A percentile compares a stretch with the other conserved stretches of the same genome.
phyloP scores from a whole-genome alignment of 2,329 filamentous ascomycete species.

The Colletotrichum falcatum region DNA sequence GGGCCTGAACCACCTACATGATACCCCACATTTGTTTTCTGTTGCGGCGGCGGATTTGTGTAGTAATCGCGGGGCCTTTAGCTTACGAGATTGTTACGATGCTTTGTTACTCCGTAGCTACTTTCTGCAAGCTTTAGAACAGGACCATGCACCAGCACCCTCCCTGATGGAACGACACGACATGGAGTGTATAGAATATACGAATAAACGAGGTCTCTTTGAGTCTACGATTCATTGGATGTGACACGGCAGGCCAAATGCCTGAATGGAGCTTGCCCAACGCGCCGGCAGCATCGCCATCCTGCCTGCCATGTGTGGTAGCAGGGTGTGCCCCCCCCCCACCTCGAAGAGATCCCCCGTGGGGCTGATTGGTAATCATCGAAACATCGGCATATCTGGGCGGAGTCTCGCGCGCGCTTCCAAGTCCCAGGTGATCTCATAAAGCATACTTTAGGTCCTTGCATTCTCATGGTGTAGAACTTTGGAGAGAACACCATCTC shows the following conservation, averaged over 20 bases:
- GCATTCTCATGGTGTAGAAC: neutral
- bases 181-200: neutral
- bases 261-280: neutral
- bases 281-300: constrained; percentile 22
- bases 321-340: constrained; percentile 22
- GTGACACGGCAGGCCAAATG: constrained; percentile 8
- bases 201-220: neutral
- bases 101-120: too few relatives aligned
- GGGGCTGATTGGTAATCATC: constrained; percentile 38
- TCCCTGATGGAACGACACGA: neutral
- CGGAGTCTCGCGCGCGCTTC: constrained; percentile 31
- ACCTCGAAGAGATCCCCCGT: constrained; percentile 33
- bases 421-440: constrained; percentile 10
- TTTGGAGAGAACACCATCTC: neutral
- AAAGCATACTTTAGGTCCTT: constrained; percentile 7
- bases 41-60: neutral
- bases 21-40: constrained; percentile 12
- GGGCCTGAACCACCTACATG: constrained; percentile 2
- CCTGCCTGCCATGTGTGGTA: constrained; percentile 8
- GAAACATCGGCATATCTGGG: constrained; percentile 8
- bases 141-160: neutral
- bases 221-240: constrained; percentile 4
- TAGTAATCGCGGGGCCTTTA: neutral
- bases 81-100: neutral
- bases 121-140: neutral